These are phyloP conservation scores for Phytopythium mirpurense DNA, from an alignment of 352 stramenopile genomes.

Conservation along the genomic window DNA sequence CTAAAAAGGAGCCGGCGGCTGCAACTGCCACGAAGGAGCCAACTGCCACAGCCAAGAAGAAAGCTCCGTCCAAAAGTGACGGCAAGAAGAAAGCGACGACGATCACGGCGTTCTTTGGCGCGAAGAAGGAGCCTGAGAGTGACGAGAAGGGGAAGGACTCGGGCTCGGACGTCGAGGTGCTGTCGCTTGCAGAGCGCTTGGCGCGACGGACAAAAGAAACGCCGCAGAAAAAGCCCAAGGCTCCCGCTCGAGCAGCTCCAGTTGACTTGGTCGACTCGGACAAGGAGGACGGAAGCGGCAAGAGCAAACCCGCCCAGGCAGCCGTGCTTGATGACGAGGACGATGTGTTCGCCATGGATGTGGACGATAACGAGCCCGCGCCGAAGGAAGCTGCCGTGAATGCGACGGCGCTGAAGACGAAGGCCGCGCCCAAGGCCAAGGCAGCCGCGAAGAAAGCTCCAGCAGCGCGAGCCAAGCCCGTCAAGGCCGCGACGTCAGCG, in stretches of 20 bases:
- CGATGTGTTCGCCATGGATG: slow-evolving; percentile 65
- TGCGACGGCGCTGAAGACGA: slow-evolving; percentile 20
- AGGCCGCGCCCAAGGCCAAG: slow-evolving; percentile 20
- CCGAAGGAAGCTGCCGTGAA: slow-evolving; percentile 26
- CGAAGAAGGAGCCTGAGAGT: slow-evolving; percentile 24
- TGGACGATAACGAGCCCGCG: slow-evolving; percentile 13
- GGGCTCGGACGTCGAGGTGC: slow-evolving; percentile 62
- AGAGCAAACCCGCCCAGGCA: slow-evolving; percentile 5
- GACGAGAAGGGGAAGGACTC: slow-evolving; percentile 26
- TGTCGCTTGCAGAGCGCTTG: slow-evolving; percentile 69
- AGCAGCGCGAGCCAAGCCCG: background rate
- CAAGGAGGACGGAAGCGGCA: slow-evolving; percentile 18
- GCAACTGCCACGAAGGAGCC: slow-evolving; percentile 11
- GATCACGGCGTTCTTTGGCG: slow-evolving; percentile 52
- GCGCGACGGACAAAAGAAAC: slow-evolving; percentile 44
- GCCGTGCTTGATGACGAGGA: slow-evolving; percentile 31
- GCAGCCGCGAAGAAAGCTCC: slow-evolving; percentile 6
- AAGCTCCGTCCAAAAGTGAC: slow-evolving; percentile 14
- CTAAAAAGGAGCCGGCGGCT: slow-evolving; percentile 20
- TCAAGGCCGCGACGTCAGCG: slow-evolving; percentile 1
- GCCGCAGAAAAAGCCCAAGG: slow-evolving; percentile 28
- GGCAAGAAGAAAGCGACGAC: slow-evolving; percentile 17
- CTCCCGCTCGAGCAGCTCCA: slow-evolving; percentile 12
- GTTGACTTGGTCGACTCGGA: slow-evolving; percentile 51
- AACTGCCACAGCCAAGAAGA: slow-evolving; percentile 15